Conservation (phyloP, 495 filamentous ascomycete genomes). For the Sordaria brevicollis region DNA sequence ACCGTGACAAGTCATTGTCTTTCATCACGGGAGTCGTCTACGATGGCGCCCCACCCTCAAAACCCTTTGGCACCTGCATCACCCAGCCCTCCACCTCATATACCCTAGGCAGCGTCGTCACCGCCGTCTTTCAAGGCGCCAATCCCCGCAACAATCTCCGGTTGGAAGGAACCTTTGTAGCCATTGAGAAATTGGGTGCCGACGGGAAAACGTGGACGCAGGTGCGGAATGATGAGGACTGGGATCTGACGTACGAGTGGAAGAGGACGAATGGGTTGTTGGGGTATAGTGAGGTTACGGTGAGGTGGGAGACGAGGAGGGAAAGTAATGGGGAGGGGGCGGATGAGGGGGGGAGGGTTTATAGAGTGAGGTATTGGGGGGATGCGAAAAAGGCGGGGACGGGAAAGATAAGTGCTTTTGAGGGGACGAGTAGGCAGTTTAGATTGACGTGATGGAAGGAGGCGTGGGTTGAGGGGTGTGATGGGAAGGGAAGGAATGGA, state of each 20-base stretch:
- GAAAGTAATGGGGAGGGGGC: slow-evolving; percentile 40
- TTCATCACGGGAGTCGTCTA: slow-evolving; percentile 77
- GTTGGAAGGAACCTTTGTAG: slow-evolving; percentile 69
- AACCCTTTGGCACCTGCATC: slow-evolving; percentile 59
- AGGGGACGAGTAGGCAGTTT: slow-evolving; percentile 60
- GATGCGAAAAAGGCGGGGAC: slow-evolving; percentile 55
- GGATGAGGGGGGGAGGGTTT: slow-evolving; percentile 53
- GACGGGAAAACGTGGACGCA: slow-evolving; percentile 51
- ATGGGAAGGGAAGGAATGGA: neutral
- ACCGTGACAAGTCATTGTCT: slow-evolving; percentile 57
- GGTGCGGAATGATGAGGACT: slow-evolving; percentile 66
- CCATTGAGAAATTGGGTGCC: slow-evolving; percentile 49
- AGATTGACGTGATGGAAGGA: slow-evolving; percentile 24
- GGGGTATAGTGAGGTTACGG: slow-evolving; percentile 66
- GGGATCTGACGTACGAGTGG: slow-evolving; percentile 76
- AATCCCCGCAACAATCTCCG: slow-evolving; percentile 86
- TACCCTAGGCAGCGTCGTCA: slow-evolving; percentile 50
- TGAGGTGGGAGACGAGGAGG: slow-evolving; percentile 67
- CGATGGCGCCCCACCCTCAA: slow-evolving; percentile 56
- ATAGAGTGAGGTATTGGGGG: slow-evolving; percentile 78
- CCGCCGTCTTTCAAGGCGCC: slow-evolving; percentile 70
- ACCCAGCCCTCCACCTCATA: slow-evolving; percentile 48
- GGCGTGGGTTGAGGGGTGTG: no score
- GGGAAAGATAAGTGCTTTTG: slow-evolving; percentile 61
- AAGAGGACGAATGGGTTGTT: slow-evolving; percentile 58